Base-by-base conservation (phyloP, 257 asterid genomes). In the Echites panduratus region DNA sequence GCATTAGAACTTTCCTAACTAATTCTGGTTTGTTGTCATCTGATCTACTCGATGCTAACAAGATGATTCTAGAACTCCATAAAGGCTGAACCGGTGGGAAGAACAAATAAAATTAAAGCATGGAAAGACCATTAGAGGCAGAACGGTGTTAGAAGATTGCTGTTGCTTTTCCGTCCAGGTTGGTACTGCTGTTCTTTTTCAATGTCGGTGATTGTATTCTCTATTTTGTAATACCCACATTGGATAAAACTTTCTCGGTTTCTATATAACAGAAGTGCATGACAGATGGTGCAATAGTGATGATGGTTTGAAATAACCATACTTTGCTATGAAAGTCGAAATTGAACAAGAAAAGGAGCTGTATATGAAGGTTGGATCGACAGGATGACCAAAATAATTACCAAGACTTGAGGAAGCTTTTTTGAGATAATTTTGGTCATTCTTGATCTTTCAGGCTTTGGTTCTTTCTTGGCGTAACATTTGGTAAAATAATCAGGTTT, bases 41-140 rank as follows among this genome's bases (percentile, higher is more conserved):
- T 61, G 45, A 61, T 61, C 67, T 61, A 61, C 12, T 22, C 10
- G 67, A 38, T 61, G 44, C 67, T 61, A 61, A 61, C 66, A 59
- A 59, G 66, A 59, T 61, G 67, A 14, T 45, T 32, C 22, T 29
- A 61, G 44, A 57, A 57, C 63, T 57, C 32, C 67, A 61, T 61
- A 32, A 61, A 61, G 45, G 67, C 41, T 2, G 45, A 32, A 61
- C 12, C 29, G 45, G 43, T 29, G 22, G 67, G 67, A 59, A 59
- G 43, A 26, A 59, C 20, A 27, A 8, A 1, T 27, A 27, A 59
- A 13, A 54, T 5, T n/a, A 24, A n/a, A 54, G 62, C 62, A 54
- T 9, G 29, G 43, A 32, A 32, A 61, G 67, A 32, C 67, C 45
- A 5, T 29, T 32, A 32, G 45, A 13, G 45, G 67, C 43, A 32